phyloP scores from a whole-genome alignment of 2,329 filamentous ascomycete species.

The Proliferodiscus dingleyae region DNA sequence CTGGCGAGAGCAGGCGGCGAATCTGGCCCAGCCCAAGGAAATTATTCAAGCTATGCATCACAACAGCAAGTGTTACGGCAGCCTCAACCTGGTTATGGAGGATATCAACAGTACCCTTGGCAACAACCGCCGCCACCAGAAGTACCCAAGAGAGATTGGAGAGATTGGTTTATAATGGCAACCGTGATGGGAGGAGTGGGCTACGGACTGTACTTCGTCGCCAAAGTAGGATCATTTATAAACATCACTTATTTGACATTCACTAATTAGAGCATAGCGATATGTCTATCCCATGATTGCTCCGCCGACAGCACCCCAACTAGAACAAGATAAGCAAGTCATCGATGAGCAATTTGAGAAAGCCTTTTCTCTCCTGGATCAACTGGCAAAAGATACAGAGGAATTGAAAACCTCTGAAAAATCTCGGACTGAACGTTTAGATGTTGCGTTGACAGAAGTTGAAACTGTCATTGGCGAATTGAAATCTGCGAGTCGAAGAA shows the following conservation, averaged over 20 bases:
- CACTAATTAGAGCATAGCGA: slow-evolving; percentile 49
- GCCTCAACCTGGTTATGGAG: slow-evolving; percentile 40
- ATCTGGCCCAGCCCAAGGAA: slow-evolving; percentile 37
- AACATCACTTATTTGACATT: background rate
- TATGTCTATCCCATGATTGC: slow-evolving; percentile 89
- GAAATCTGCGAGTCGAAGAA: slow-evolving; percentile 72
- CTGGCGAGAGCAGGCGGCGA: slow-evolving; percentile 69
- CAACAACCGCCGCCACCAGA: slow-evolving; percentile 50
- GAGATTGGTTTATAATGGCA: slow-evolving; percentile 99
- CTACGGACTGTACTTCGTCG: slow-evolving; percentile 82
- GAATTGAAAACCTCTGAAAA: slow-evolving; percentile 83
- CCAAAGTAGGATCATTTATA: slow-evolving; percentile 58
- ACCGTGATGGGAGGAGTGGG: slow-evolving; percentile 86
- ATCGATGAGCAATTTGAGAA: slow-evolving; percentile 93
- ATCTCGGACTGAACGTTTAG: slow-evolving; percentile 75
- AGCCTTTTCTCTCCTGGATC: slow-evolving; percentile 86
- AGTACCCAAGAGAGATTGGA: slow-evolving; percentile 81
- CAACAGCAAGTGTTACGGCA: slow-evolving; percentile 39
- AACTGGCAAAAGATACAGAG: slow-evolving; percentile 85
- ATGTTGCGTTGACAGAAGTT: slow-evolving; percentile 75
- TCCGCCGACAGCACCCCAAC: slow-evolving; percentile 86
- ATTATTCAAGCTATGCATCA: slow-evolving; percentile 36
- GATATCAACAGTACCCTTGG: slow-evolving; percentile 50
- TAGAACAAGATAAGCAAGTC: slow-evolving; percentile 88
- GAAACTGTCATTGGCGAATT: slow-evolving; percentile 78